Evolutionary conservation across 2,329 filamentous ascomycete genomes (phyloP), one percentile per base, ranked within the genome.

Genomic region (Neopestalotiopsis sp.): DNA sequence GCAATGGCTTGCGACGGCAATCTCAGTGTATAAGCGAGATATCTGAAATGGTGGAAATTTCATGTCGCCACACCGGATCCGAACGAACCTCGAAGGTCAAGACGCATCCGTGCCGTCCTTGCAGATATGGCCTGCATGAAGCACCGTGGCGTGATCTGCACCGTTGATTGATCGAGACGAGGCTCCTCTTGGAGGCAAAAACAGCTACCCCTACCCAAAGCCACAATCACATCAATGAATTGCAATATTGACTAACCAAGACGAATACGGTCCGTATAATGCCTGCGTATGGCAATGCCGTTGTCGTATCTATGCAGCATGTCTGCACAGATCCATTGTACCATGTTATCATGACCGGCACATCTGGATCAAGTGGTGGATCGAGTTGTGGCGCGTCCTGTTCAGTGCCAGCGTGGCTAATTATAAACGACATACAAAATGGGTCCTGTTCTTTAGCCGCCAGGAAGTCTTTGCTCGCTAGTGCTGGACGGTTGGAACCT

Each of bases 81-180:
- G 57, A 59, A 59, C 12, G 20, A n/a, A 59, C 17, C 30, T 59
- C n/a, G 57, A 38, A 38, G 5, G 59, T 28, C 24, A 28, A 28
- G 24, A 28, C 59, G 40, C 40, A 62, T 62, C 28, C 59, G 59
- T 62, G 59, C 59, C 59, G 59, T 30, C 59, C 45, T 40, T 40
- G 32, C 59, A 62, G 59, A 62, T 30, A 40, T 30, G 1, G 32
- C 42, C 10, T 10, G 34, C 17, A 45, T 30, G 20, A 38, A 24
- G 24, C 61, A 65, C 30, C 66, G 59, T 68, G 66, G 61, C 20
- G 42, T 28, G n/a, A 57, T 40, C n/a, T 20, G 53, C 13, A 9
- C 20, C 56, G n/a, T 45, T 45, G 30, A 68, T 68, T 68, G 66
- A 68, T 28, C 30, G 61, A 45, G 9, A 63, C 6, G 24, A n/a